Base-by-base conservation (phyloP, 2,329 filamentous ascomycete species). In the Hypoxylon sp. region DNA sequence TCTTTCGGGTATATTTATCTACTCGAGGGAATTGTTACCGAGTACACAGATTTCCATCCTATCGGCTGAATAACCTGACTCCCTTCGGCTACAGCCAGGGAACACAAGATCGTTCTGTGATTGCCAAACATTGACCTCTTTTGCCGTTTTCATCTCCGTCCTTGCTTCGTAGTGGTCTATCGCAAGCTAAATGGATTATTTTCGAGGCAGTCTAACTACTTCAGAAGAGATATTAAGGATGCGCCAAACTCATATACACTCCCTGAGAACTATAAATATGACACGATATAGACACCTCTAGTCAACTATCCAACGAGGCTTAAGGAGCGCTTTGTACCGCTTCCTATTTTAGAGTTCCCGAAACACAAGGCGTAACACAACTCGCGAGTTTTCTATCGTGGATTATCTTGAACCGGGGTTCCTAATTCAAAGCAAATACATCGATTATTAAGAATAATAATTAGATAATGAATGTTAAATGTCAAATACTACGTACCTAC, bases 141-240 rank as follows among this genome's bases (percentile, higher is more conserved):
- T 17, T 2, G 17, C 17, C 17, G 17, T 19, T 43, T 55, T n/a
- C 36, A 43, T 19, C 4, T 30, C 21, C 14, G 19, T 41, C 32
- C 36, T 52, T 53, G 25, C 23, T 53, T 41, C 50, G 34, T 36
- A 23, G 32, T 28, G n/a, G 50, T 17, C 14, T 53, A 25, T 25
- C 34, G 50, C 11, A 25, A 52, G 32, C 19, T 19, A 52, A 52
- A 23, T 38, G 21, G 50, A 41, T 41, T 10, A 41, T 25, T n/a
- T 14, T 32, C 19, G 32, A 25, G 6, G 50, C 19, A 36, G 13
- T 34, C 19, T 41, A 25, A 53, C 5, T 30, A 30, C 28, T 30
- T 30, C 28, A 30, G 5, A 30, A 4, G 38, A 43, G 17, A 43
- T 11, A 19, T 11, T 21, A 21, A 43, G 11, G 17, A 19, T 43